These are phyloP conservation scores for Cladosporium colombiae DNA, from an alignment of 2,329 filamentous ascomycete genomes.

Conservation along the genomic window DNA sequence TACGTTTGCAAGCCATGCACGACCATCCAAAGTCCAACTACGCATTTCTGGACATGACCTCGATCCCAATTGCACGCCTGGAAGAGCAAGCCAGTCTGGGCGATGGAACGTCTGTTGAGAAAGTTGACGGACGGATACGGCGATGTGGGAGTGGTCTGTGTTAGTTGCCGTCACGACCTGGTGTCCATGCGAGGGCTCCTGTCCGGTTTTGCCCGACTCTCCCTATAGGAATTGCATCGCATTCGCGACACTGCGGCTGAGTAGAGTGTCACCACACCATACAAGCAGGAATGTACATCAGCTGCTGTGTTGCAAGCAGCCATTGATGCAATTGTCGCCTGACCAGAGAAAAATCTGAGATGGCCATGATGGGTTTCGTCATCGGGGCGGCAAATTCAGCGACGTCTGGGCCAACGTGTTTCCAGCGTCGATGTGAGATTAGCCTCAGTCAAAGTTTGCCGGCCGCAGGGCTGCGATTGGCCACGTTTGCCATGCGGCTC, in stretches of 20 bases:
- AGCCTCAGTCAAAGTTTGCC: constrained; percentile 17
- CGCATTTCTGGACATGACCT: background rate
- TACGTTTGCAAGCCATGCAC: background rate
- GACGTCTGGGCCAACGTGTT: constrained; percentile 20
- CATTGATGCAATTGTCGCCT: background rate
- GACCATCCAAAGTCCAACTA: background rate
- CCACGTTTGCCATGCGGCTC: background rate
- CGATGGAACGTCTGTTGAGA: constrained; percentile 14
- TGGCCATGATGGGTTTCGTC: constrained; percentile 15
- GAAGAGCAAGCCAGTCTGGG: background rate
- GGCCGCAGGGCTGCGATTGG: background rate
- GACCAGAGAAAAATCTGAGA: background rate
- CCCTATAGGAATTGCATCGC: constrained; percentile 1
- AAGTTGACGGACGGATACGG: constrained; percentile 17
- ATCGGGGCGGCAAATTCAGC: constrained; percentile 1
- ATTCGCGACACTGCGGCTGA: constrained; percentile 14
- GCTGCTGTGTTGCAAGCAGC: background rate
- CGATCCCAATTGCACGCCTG: background rate
- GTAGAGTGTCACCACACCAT: constrained; percentile 4
- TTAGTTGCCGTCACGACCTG: constrained; percentile 21
- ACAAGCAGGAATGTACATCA: constrained; percentile 6
- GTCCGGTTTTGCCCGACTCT: constrained; percentile 17
- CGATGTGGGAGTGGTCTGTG: constrained; percentile 21
- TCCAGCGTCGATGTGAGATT: constrained; percentile 16
- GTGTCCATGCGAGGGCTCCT: constrained; percentile 17